Conservation (phyloP, 129 eudicot species). For the sunflower (Helianthus annuus) region DNA sequence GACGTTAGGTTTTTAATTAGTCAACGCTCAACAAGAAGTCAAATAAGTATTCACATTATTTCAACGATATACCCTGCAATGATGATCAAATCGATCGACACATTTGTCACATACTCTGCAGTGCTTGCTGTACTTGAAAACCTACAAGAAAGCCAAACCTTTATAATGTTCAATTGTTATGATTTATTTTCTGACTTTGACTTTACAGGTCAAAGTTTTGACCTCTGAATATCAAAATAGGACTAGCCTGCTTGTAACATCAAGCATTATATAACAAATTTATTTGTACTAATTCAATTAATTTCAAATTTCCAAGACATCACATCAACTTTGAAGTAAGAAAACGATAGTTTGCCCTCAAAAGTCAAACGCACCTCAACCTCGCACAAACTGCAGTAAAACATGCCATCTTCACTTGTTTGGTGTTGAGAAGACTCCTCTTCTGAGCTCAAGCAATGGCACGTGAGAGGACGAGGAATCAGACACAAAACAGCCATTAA, state of each 20-base stretch:
- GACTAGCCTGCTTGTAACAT: not conserved
- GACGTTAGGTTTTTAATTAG: constrained; percentile 6
- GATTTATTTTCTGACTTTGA: not conserved
- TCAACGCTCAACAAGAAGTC: constrained; percentile 5
- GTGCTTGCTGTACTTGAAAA: constrained; percentile 97
- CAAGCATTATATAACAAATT: not conserved
- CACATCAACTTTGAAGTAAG: not conserved
- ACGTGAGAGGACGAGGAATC: constrained; percentile 60
- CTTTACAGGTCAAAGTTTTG: constrained; percentile 15
- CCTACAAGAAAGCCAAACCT: constrained; percentile 48
- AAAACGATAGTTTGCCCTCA: constrained; percentile 10
- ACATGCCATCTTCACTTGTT: constrained; percentile 95
- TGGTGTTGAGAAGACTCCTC: constrained; percentile 66
- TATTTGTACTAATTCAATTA: not conserved
- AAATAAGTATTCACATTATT: not conserved
- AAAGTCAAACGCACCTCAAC: constrained; percentile 71
- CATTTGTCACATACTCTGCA: constrained; percentile 99
- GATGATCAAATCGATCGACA: constrained; percentile 91
- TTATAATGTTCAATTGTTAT: not conserved
- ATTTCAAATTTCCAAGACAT: constrained; percentile 7
- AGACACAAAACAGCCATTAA: constrained; percentile 38
- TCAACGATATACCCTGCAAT: constrained; percentile 74
- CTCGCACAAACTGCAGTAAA: constrained; percentile 90
- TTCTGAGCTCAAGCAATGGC: constrained; percentile 46
- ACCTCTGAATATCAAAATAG: not conserved